Conservation (phyloP, 306 rosid genomes). For the Myrica gale region DNA sequence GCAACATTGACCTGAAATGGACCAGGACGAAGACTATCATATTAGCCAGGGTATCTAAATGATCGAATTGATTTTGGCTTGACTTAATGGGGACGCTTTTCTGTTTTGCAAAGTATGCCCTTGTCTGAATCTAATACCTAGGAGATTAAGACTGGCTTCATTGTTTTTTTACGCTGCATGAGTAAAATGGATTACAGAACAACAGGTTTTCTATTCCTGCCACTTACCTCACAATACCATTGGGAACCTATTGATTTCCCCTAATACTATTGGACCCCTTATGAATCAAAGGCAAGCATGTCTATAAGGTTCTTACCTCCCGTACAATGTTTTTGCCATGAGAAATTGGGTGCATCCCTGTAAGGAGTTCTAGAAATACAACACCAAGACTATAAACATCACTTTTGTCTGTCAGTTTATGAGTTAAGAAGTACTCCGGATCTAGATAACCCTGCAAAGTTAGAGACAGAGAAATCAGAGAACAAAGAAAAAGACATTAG, state of each 20-base stretch:
- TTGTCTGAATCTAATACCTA: neutral
- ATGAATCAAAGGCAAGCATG: neutral
- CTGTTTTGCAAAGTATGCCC: too few relatives aligned
- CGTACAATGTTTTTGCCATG: conserved; percentile 95
- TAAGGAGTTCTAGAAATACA: conserved; percentile 80
- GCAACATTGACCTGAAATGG: conserved; percentile 56
- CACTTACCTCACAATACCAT: neutral
- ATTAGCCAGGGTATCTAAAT: neutral
- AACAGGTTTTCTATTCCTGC: neutral
- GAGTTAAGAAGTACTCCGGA: conserved; percentile 13
- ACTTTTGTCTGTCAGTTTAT: neutral
- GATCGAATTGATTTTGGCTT: too few relatives aligned
- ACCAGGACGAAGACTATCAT: neutral
- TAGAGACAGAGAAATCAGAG: conserved; percentile 13
- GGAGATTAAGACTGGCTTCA: neutral
- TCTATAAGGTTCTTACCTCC: conserved; percentile 58
- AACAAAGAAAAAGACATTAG: neutral
- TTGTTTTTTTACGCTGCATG: too few relatives aligned
- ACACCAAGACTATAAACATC: conserved; percentile 36
- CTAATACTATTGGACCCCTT: too few relatives aligned
- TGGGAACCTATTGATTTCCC: too few relatives aligned
- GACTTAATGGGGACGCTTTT: too few relatives aligned
- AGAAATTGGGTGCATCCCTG: conserved; percentile 91
- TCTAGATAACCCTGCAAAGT: conserved; percentile 29
- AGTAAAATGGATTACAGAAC: conserved; percentile 1